Evolutionary conservation across 306 rosid species (phyloP).

Genomic region (Glycyrrhiza uralensis): DNA sequence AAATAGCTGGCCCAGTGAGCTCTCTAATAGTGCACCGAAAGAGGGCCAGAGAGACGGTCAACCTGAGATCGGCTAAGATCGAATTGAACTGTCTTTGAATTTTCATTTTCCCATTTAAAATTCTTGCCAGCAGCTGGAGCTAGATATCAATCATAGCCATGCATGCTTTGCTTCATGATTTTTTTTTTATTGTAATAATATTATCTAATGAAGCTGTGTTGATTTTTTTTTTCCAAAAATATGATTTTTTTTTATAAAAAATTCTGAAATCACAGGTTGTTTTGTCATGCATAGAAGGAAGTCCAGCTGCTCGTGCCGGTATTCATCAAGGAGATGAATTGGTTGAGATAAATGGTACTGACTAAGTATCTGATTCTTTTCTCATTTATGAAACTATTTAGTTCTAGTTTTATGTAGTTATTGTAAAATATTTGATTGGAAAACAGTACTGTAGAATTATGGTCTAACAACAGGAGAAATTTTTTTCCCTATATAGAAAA

Average conservation of each 20-base stretch:
- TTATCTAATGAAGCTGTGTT: neutral
- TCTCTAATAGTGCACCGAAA: too few species aligned
- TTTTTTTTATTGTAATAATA: neutral
- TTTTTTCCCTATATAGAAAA: neutral
- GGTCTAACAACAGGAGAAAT: neutral
- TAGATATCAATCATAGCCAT: neutral
- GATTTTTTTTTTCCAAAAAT: neutral
- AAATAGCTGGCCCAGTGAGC: neutral
- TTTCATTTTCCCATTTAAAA: neutral
- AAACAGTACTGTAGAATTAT: neutral
- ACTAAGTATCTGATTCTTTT: neutral
- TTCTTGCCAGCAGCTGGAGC: neutral
- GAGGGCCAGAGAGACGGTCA: too few species aligned
- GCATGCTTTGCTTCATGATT: neutral
- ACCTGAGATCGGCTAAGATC: too few species aligned
- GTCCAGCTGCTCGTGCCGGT: conserved; percentile 98
- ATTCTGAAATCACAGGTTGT: conserved; percentile 64
- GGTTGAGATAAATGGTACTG: conserved; percentile 81
- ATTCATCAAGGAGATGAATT: conserved; percentile 91
- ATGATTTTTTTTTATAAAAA: neutral
- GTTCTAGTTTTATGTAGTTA: neutral
- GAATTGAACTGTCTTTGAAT: too few species aligned
- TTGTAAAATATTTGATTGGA: neutral
- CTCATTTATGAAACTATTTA: neutral
- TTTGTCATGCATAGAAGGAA: conserved; percentile 73